These are phyloP conservation scores for Rhodofomes roseus DNA, from an alignment of 1,284 basidiomycete genomes.

Conservation along the genomic window DNA sequence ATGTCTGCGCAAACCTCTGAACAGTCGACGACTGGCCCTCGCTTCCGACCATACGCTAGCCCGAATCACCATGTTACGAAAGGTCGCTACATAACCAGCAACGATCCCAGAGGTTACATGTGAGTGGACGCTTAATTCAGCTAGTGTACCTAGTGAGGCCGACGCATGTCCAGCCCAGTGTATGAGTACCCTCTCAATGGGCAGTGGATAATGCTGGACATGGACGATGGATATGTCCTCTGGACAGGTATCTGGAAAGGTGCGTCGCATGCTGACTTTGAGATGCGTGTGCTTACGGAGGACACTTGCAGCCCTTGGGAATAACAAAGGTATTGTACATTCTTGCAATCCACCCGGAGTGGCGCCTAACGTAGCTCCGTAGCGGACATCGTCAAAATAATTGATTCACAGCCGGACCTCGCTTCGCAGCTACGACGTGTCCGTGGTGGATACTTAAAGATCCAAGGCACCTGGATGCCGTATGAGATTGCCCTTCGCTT, in stretches of 20 bases:
- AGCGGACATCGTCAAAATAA: slow-evolving; percentile 89
- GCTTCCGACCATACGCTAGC: slow-evolving; percentile 74
- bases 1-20: slow-evolving; percentile 44
- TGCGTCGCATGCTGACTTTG: slow-evolving; percentile 26
- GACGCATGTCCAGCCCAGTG: slow-evolving; percentile 54
- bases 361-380: slow-evolving; percentile 11
- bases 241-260: slow-evolving; percentile 92
- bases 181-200: slow-evolving; percentile 85
- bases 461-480: slow-evolving; percentile 88
- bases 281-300: not conserved
- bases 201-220: slow-evolving; percentile 92
- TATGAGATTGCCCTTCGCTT: slow-evolving; percentile 78
- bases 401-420: slow-evolving; percentile 83
- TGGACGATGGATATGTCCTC: slow-evolving; percentile 82
- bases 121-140: slow-evolving; percentile 31
- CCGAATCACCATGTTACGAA: slow-evolving; percentile 77
- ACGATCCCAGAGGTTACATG: slow-evolving; percentile 86
- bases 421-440: slow-evolving; percentile 77
- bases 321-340: slow-evolving; percentile 65
- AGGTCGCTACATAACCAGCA: slow-evolving; percentile 82
- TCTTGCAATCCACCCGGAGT: not conserved
- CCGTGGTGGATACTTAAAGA: slow-evolving; percentile 83
- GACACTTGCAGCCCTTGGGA: slow-evolving; percentile 60
- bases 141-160: not conserved
- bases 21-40: slow-evolving; percentile 36